Evolutionary conservation across 305 asterid genomes (phyloP).

Genomic region (Stenogyne calaminthoides): DNA sequence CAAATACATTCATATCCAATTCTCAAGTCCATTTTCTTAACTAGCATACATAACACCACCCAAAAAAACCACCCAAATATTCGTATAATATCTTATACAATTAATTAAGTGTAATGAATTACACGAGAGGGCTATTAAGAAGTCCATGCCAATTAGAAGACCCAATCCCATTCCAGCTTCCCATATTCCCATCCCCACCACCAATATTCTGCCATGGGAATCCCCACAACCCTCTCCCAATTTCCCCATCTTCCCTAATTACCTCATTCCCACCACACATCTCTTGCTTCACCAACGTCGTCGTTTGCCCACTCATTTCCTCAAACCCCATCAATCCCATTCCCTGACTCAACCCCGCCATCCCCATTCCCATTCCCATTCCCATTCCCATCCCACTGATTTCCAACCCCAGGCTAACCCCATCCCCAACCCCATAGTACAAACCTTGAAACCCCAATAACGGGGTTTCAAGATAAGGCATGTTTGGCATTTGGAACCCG

Average conservation of each 20-base stretch:
- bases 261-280: conserved; percentile 27
- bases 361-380: conserved; percentile 40
- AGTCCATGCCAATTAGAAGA: conserved; percentile 70
- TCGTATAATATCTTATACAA: neutral
- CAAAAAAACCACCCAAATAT: neutral
- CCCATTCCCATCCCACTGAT: neutral
- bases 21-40: neutral
- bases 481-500: conserved; percentile 32
- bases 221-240: conserved; percentile 49
- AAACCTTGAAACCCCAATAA: conserved; percentile 40
- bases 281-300: conserved; percentile 54
- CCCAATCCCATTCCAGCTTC: conserved; percentile 59
- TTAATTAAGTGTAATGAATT: neutral
- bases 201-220: conserved; percentile 57
- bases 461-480: conserved; percentile 35
- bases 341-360: conserved; percentile 30
- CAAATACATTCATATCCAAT: neutral
- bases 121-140: conserved; percentile 66
- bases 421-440: conserved; percentile 41
- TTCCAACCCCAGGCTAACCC: conserved; percentile 21
- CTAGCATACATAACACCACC: neutral
- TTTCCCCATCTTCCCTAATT: conserved; percentile 30
- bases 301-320: conserved; percentile 18
- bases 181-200: conserved; percentile 37
- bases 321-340: conserved; percentile 35